Conservation (phyloP, 441 rosid genomes). For the Erodium trifolium region DNA sequence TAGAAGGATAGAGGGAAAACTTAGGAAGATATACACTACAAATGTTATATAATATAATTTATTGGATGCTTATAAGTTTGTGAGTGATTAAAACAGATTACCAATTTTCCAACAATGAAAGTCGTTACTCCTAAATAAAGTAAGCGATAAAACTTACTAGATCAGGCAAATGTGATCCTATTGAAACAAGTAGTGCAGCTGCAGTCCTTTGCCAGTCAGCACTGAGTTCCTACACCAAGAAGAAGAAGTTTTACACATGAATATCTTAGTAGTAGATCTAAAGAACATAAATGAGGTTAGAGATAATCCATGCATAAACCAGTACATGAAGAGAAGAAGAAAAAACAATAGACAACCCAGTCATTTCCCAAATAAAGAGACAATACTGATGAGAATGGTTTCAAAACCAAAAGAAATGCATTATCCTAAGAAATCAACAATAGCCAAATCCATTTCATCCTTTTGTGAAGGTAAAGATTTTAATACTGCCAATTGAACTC, state of each 20-base stretch:
- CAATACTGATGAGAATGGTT: not conserved
- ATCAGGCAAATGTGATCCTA: conserved; percentile 88
- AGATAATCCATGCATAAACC: not conserved
- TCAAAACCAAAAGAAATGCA: not conserved
- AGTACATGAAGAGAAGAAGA: not conserved
- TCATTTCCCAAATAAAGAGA: not conserved
- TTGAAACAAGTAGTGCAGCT: conserved; percentile 76
- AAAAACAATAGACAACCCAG: not conserved
- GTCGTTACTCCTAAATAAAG: not conserved
- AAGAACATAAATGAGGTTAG: not conserved
- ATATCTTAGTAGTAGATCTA: conserved; percentile 3
- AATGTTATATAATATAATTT: no score
- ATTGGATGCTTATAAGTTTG: not conserved
- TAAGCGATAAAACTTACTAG: conserved; percentile 46
- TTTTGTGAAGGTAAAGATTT: no score
- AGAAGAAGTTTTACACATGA: conserved; percentile 4
- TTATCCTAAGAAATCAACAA: not conserved
- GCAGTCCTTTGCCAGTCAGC: conserved; percentile 97
- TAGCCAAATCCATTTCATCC: not conserved
- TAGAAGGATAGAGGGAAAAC: no score
- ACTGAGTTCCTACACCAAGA: conserved; percentile 55
- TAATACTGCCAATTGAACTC: no score
- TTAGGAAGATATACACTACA: no score
- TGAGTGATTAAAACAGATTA: not conserved
- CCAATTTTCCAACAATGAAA: not conserved